A percentile compares a stretch with the other conserved stretches of the same genome.
Evolutionary conservation across 805 yeast genomes (phyloP).

Genomic region (Suhomyces emberorum): DNA sequence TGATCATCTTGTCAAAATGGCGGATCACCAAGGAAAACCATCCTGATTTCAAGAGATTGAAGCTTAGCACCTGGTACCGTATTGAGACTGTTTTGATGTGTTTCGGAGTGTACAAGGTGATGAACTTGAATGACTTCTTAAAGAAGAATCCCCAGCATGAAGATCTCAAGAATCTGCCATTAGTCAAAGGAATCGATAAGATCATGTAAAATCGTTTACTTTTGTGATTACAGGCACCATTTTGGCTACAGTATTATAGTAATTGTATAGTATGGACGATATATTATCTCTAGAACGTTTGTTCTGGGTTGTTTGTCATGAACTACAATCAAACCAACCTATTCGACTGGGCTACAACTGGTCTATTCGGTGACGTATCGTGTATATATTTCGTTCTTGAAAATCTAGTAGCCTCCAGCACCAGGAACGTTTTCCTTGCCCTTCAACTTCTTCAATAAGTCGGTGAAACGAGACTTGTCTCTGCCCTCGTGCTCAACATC

Average conservation of each 20-base stretch:
- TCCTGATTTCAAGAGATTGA: conserved; percentile 27
- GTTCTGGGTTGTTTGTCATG: no score
- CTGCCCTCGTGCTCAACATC: conserved; percentile 41
- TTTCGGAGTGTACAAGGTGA: conserved; percentile 33
- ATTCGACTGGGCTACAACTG: no score
- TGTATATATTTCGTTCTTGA: no score
- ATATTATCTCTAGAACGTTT: no score
- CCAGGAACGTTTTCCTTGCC: conserved; percentile 75
- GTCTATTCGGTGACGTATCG: no score
- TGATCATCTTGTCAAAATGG: conserved; percentile 41
- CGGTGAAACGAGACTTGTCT: conserved; percentile 71
- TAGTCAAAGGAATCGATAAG: conserved; percentile 12
- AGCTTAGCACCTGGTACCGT: conserved; percentile 27
- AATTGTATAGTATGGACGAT: no score
- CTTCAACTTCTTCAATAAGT: conserved; percentile 59
- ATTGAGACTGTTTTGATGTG: conserved; percentile 34
- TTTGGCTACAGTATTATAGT: no score
- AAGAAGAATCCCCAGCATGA: conserved; percentile 12
- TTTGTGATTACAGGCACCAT: no score
- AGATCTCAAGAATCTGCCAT: conserved; percentile 7
- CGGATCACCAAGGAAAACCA: conserved; percentile 38
- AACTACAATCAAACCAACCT: no score
- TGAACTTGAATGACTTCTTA: conserved; percentile 36
- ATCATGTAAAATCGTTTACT: no score
- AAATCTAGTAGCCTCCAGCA: conserved; percentile 57